A percentile compares a stretch with the other conserved stretches of the same genome.
phyloP scores from a whole-genome alignment of 1,284 basidiomycete species.

The Ganoderma resinaceum region DNA sequence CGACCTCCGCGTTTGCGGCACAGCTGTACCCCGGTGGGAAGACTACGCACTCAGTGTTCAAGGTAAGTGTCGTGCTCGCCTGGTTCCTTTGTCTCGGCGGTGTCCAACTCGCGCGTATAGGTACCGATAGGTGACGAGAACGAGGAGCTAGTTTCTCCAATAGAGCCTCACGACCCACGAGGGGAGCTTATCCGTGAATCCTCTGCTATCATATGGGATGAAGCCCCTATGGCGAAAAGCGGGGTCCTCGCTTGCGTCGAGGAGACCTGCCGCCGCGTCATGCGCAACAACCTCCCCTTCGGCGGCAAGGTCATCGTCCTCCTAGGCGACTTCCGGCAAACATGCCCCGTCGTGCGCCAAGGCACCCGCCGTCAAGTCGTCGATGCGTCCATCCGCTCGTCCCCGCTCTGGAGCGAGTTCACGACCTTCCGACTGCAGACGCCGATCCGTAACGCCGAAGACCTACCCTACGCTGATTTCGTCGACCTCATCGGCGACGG shows the following conservation, averaged over 20 bases:
- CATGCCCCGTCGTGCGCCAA: constrained; percentile 43
- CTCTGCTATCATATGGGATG: constrained; percentile 45
- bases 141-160: constrained; percentile 40
- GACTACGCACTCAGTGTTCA: constrained; percentile 46
- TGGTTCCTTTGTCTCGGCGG: background rate
- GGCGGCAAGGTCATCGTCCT: constrained; percentile 46
- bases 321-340: constrained; percentile 49
- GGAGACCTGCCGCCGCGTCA: constrained; percentile 25
- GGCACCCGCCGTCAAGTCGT: constrained; percentile 41
- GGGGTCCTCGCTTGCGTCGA: constrained; percentile 46
- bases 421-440: constrained; percentile 36
- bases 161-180: constrained; percentile 35
- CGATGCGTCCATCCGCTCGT: constrained; percentile 46
- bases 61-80: constrained; percentile 32
- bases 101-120: constrained; percentile 22
- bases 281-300: constrained; percentile 38
- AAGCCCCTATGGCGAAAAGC: constrained; percentile 48
- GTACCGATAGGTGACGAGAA: constrained; percentile 45
- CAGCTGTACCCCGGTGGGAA: constrained; percentile 47
- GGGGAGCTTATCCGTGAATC: constrained; percentile 43
- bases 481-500: constrained; percentile 49
- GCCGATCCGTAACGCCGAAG: constrained; percentile 47
- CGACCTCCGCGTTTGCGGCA: constrained; percentile 48
- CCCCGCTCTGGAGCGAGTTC: constrained; percentile 43
- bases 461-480: constrained; percentile 44